Base-by-base conservation (phyloP, 2,329 filamentous ascomycete genomes). In the Paecilomyces niveus region DNA sequence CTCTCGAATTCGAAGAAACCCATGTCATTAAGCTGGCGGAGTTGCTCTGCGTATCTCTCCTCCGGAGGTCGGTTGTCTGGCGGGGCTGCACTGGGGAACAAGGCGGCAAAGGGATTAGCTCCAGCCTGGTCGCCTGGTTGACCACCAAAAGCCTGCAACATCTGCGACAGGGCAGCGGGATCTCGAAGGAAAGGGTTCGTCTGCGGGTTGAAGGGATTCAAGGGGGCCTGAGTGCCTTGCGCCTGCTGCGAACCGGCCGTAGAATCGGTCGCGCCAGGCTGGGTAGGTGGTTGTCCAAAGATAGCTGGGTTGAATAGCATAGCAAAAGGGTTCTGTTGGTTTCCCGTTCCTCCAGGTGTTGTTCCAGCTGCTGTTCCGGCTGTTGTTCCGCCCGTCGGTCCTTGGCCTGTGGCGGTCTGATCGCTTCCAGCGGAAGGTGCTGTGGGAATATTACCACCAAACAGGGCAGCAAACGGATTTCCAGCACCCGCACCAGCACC, bases 11-110 rank as follows among this genome's bases (percentile, higher is more conserved):
- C 92, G 72, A 86, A 96, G 77, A 99, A 99, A 2, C 94, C 94
- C 94, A 99, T 99, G 64, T 97, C 94, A 73, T 99, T 99, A 62
- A 99, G 78, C 76, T 97, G 92, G 60, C 91, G 83, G 54, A 99
- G 80, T 76, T 99, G 93, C 32, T 90, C 87, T 2, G 89, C 92
- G 67, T 96, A 99, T 59, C 90, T 82, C 75, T 97, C 94, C 79
- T 99, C 94, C 0, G 94, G 93, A 3, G 94, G 92, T 62, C 93
- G 84, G 68, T 83, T 96, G 75, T 99, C 94, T 2, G 83, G 75
- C 4, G 91, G 89, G 18, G 83, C 76, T 11, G 83, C 74, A 26
- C 70, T 70, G 82, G 84, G 83, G 35, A 78, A 81, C 58, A 85
- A 74, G 51, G 73, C 68, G 58, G 68, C 77, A 64, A 72, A 72